Percentiles rank a stretch among this genome's conserved stretches.
Evolutionary conservation across 2,329 filamentous ascomycete genomes (phyloP).

Genomic region (Hymenotorrendiella dingleyae): DNA sequence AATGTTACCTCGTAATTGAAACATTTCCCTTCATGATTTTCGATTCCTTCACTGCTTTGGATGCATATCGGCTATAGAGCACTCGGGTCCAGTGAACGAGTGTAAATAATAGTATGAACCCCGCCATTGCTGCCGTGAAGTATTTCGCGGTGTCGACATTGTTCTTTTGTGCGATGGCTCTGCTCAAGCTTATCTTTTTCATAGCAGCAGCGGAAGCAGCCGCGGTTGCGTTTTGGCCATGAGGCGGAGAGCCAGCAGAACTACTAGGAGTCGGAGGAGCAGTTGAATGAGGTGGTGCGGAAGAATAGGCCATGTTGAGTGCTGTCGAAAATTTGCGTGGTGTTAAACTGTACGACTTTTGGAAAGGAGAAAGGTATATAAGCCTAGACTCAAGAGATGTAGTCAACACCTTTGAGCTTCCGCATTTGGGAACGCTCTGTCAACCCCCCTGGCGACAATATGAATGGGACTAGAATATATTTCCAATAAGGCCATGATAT

Average conservation of each 20-base stretch:
- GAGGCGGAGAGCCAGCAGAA: too few species aligned
- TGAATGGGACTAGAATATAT: constrained; percentile 3
- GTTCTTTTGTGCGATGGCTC: constrained; percentile 5
- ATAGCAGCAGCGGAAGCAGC: constrained; percentile 10
- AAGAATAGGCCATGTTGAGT: constrained; percentile 8
- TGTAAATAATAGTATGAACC: constrained; percentile 19
- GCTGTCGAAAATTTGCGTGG: not conserved
- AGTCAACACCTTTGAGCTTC: not conserved
- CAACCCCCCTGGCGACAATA: constrained; percentile 4
- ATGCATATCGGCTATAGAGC: constrained; percentile 16
- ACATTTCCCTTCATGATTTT: constrained; percentile 15
- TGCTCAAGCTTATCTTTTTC: constrained; percentile 3
- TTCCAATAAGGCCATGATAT: not conserved
- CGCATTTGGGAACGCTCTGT: not conserved
- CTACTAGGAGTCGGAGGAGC: too few species aligned
- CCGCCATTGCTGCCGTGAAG: constrained; percentile 18
- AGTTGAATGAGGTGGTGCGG: not conserved
- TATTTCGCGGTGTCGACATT: constrained; percentile 15
- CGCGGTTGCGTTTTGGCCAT: constrained; percentile 12
- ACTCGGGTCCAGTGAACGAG: constrained; percentile 19
- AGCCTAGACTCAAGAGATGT: constrained; percentile 1
- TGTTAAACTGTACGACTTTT: not conserved
- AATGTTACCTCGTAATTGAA: constrained; percentile 15
- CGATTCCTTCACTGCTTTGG: constrained; percentile 10
- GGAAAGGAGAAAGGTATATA: constrained; percentile 5